Conservation (phyloP, 2,329 filamentous ascomycete genomes). For the Aspergillus sp. region DNA sequence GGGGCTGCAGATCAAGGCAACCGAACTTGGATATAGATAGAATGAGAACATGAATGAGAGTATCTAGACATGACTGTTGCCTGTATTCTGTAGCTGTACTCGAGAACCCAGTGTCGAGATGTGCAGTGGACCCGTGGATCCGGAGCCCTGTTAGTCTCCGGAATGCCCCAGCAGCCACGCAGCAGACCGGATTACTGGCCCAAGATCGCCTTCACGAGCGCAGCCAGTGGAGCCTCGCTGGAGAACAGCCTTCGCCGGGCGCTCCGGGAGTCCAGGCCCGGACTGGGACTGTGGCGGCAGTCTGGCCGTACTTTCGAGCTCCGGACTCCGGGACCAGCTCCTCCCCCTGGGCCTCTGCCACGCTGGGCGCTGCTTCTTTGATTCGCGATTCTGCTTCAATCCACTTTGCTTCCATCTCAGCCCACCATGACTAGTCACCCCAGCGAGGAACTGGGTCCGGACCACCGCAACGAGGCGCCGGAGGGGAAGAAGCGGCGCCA, state of each 20-base stretch:
- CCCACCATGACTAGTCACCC: background rate
- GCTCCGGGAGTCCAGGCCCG: no score
- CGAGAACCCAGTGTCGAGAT: no score
- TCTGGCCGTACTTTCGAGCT: background rate
- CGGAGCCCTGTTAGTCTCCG: background rate
- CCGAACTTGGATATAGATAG: slow-evolving; percentile 25
- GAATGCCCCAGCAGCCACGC: background rate
- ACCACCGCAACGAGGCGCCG: background rate
- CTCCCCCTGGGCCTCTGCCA: background rate
- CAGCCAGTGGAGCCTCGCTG: background rate
- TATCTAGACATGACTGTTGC: no score
- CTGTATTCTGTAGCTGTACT: no score
- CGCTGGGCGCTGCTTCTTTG: background rate
- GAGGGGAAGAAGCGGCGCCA: background rate
- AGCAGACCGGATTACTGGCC: background rate
- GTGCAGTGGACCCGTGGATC: background rate
- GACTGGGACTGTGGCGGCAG: no score
- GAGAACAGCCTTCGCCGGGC: no score
- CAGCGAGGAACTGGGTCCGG: background rate
- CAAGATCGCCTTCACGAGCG: background rate
- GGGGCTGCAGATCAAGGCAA: slow-evolving; percentile 52
- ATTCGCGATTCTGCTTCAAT: background rate
- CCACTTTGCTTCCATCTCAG: background rate
- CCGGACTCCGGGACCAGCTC: background rate
- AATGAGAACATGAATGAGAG: background rate